Evolutionary conservation across 176 grass and related monocot genomes (phyloP).

Genomic region (Dactylis glomerata): DNA sequence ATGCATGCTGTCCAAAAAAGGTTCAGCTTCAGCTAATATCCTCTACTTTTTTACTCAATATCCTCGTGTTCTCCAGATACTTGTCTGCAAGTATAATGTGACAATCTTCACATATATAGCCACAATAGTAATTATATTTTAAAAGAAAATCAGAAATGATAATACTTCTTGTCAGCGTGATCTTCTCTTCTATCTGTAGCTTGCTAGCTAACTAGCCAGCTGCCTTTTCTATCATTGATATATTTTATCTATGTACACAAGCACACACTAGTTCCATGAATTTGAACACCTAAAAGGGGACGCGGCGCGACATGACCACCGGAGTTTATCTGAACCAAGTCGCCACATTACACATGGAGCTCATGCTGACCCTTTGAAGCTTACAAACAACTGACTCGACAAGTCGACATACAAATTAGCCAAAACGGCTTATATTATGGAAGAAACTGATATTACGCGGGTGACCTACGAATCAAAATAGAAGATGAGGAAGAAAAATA

Average conservation of each 20-base stretch:
- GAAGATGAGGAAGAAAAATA: background rate
- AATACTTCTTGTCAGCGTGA: too few relatives aligned
- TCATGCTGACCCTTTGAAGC: slow-evolving; percentile 28
- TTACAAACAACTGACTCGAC: slow-evolving; percentile 48
- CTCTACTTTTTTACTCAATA: background rate
- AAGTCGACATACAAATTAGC: too few relatives aligned
- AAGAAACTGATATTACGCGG: too few relatives aligned
- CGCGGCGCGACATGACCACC: slow-evolving; percentile 12
- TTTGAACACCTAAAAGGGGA: slow-evolving; percentile 20
- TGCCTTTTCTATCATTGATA: background rate
- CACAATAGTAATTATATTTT: too few relatives aligned
- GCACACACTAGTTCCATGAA: slow-evolving; percentile 4
- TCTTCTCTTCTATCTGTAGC: background rate
- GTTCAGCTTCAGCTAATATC: background rate
- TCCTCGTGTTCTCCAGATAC: background rate
- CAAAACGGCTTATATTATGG: too few relatives aligned
- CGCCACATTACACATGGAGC: background rate
- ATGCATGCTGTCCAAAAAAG: background rate
- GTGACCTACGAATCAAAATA: background rate
- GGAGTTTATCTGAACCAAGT: slow-evolving; percentile 38
- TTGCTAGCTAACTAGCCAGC: background rate
- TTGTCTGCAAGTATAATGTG: background rate
- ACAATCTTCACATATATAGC: background rate
- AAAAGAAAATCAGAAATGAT: too few relatives aligned
- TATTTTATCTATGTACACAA: background rate